Conservation (phyloP, 2,329 filamentous ascomycete genomes). For the Penicillium sp. region DNA sequence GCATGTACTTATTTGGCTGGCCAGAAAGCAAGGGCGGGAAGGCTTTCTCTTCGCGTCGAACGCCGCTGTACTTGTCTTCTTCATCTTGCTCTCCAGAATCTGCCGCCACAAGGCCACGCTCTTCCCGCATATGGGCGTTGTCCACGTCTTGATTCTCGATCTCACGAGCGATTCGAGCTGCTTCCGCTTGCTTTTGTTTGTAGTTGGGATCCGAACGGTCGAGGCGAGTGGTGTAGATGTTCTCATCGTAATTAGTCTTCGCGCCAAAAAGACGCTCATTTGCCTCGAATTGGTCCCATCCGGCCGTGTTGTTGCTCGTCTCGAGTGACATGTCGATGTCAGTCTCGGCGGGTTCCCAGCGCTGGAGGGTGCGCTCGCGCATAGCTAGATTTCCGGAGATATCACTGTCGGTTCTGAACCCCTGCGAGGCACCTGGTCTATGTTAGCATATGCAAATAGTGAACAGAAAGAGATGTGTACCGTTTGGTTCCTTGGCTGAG, state of each 20-base stretch:
- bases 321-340: constrained; percentile 71
- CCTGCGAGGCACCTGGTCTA: constrained; percentile 57
- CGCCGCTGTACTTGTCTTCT: constrained; percentile 96
- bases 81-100: constrained; percentile 73
- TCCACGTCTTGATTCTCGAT: constrained; percentile 74
- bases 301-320: constrained; percentile 46
- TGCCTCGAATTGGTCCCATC: constrained; percentile 91
- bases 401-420: constrained; percentile 82
- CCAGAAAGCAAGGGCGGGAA: constrained; percentile 66
- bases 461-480: constrained; percentile 39
- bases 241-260: constrained; percentile 88
- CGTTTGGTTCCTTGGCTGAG: constrained; percentile 56
- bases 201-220: constrained; percentile 82
- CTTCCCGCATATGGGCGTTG: constrained; percentile 85
- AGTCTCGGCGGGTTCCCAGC: constrained; percentile 71
- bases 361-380: constrained; percentile 73
- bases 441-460: constrained; percentile 1
- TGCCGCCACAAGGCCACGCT: constrained; percentile 68
- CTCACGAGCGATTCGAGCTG: constrained; percentile 81
- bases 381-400: constrained; percentile 73
- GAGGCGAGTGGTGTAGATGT: constrained; percentile 89
- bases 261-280: constrained; percentile 87
- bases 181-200: constrained; percentile 71
- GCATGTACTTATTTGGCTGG: constrained; percentile 75
- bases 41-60: constrained; percentile 64